phyloP scores from a whole-genome alignment of 2,329 filamentous ascomycete genomes.

The Cercospora citrullina region DNA sequence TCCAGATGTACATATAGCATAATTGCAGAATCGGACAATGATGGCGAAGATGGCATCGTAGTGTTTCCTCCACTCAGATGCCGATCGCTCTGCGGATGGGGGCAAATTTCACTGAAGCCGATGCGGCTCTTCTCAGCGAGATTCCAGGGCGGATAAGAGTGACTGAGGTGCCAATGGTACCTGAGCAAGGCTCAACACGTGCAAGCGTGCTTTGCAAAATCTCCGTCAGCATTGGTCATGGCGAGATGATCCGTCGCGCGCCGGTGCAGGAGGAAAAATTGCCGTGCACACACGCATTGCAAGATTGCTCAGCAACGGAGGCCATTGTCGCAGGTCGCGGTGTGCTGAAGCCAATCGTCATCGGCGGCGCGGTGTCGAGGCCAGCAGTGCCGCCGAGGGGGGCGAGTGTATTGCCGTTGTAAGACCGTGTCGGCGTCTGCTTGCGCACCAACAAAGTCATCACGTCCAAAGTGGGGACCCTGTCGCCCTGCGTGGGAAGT shows the following conservation, averaged over 20 bases:
- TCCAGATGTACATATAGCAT: not conserved
- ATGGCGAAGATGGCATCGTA: not conserved
- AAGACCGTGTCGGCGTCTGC: constrained; percentile 10
- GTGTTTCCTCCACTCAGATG: not conserved
- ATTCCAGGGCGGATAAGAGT: not conserved
- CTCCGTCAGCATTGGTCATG: constrained; percentile 16
- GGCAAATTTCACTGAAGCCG: not conserved
- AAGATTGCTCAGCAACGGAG: not conserved
- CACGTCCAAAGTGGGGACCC: not conserved
- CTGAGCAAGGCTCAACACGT: constrained; percentile 4
- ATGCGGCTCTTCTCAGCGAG: constrained; percentile 6
- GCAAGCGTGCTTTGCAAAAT: not conserved
- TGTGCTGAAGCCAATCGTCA: not conserved
- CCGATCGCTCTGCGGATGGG: not conserved
- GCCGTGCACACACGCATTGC: not conserved
- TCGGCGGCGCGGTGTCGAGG: not conserved
- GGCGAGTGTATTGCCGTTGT: not conserved
- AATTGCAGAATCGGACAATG: not conserved
- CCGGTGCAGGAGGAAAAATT: not conserved
- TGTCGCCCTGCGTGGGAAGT: not conserved
- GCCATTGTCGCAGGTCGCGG: not conserved
- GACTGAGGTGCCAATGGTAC: not conserved
- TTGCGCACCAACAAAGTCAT: not conserved
- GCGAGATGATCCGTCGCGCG: not conserved
- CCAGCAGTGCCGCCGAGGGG: not conserved